phyloP scores from a whole-genome alignment of 192 early-diverging fungal genomes.

The Phlyctochytrium planicorne region DNA sequence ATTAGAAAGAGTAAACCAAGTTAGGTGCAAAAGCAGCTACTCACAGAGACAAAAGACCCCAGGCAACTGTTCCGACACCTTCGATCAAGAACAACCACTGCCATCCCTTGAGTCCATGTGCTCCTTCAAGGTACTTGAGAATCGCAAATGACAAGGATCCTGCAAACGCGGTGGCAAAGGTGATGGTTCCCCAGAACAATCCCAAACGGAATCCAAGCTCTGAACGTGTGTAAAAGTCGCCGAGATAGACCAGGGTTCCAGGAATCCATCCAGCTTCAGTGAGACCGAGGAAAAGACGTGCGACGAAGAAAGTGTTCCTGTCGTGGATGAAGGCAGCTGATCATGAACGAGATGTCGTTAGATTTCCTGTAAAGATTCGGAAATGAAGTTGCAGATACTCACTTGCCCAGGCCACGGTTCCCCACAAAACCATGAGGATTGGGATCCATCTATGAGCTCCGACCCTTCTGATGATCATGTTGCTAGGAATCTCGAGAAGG shows the following conservation, averaged over 20 bases:
- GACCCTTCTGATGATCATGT: background rate
- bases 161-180: constrained; percentile 49
- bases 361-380: no score
- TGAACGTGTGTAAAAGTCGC: constrained; percentile 16
- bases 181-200: constrained; percentile 26
- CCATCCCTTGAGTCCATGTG: constrained; percentile 59
- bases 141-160: constrained; percentile 59
- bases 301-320: constrained; percentile 7
- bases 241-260: constrained; percentile 25
- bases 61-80: constrained; percentile 51
- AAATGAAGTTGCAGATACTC: no score
- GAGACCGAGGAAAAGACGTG: constrained; percentile 15
- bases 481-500: background rate
- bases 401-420: background rate
- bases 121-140: constrained; percentile 48
- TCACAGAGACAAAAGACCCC: constrained; percentile 50
- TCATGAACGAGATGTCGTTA: no score
- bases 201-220: constrained; percentile 18
- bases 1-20: constrained; percentile 22
- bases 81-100: constrained; percentile 69
- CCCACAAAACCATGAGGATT: constrained; percentile 23
- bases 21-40: no score
- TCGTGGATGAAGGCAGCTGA: background rate
- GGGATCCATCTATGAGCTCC: constrained; percentile 24
- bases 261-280: constrained; percentile 30